These are phyloP conservation scores for Stenogyne calaminthoides DNA, from an alignment of 305 asterid genomes.

Conservation along the genomic window DNA sequence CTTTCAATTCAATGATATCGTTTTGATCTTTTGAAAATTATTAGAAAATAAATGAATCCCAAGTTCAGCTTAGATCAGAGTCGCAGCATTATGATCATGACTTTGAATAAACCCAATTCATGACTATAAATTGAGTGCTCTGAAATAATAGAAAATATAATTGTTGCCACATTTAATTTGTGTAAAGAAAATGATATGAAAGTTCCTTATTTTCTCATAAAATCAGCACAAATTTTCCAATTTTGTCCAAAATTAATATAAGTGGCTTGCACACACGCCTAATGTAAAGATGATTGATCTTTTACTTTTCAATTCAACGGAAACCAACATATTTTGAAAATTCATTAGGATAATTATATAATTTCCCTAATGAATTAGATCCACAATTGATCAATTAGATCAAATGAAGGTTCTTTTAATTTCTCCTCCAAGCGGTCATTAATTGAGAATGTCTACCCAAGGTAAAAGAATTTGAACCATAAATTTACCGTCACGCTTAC, in stretches of 20 bases:
- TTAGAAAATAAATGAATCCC: background rate
- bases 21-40: background rate
- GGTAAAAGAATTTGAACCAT: too few relatives aligned
- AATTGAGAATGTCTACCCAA: background rate
- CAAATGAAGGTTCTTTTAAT: background rate
- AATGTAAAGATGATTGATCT: background rate
- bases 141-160: background rate
- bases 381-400: background rate
- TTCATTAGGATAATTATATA: background rate
- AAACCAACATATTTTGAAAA: background rate
- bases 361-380: too few relatives aligned
- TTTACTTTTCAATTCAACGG: background rate
- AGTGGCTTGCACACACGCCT: background rate
- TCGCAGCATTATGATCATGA: background rate
- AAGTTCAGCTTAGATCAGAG: background rate
- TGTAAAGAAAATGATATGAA: background rate
- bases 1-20: background rate
- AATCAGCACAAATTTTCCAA: background rate
- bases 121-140: background rate
- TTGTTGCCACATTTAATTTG: background rate
- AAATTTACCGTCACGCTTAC: too few relatives aligned
- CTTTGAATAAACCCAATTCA: background rate
- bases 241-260: background rate
- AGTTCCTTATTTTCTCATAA: background rate
- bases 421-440: background rate